phyloP scores from a whole-genome alignment of 805 yeast species.

The Barnettozyma salicaria region DNA sequence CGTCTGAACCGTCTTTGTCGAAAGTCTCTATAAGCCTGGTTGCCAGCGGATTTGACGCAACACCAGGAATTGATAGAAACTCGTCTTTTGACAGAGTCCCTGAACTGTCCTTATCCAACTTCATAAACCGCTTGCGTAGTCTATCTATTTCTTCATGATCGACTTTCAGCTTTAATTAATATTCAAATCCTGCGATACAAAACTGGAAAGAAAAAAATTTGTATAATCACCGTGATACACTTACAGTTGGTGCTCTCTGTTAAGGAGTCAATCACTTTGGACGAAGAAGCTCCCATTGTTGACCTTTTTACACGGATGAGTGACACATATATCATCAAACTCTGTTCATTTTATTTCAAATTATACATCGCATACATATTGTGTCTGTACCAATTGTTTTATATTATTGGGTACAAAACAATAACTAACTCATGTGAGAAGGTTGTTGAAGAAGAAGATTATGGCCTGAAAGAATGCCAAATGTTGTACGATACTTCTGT shows the following conservation, averaged over 20 bases:
- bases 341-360: not conserved
- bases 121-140: constrained; percentile 88
- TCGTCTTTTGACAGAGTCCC: constrained; percentile 91
- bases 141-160: constrained; percentile 90
- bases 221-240: too few species aligned
- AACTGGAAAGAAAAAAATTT: too few species aligned
- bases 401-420: too few species aligned
- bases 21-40: constrained; percentile 87
- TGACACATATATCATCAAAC: not conserved
- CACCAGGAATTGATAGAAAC: constrained; percentile 89
- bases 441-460: too few species aligned
- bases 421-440: too few species aligned
- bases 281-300: constrained; percentile 50
- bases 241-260: constrained; percentile 75
- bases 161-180: constrained; percentile 40
- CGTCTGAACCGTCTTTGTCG: constrained; percentile 89
- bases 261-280: constrained; percentile 58
- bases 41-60: constrained; percentile 85
- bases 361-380: too few species aligned
- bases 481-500: constrained; percentile 18
- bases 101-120: constrained; percentile 84
- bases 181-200: too few species aligned
- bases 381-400: too few species aligned
- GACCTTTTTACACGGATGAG: not conserved
- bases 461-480: not conserved